Conservation (phyloP, 768 basidiomycete genomes). For the Pisolithus marmoratus region DNA sequence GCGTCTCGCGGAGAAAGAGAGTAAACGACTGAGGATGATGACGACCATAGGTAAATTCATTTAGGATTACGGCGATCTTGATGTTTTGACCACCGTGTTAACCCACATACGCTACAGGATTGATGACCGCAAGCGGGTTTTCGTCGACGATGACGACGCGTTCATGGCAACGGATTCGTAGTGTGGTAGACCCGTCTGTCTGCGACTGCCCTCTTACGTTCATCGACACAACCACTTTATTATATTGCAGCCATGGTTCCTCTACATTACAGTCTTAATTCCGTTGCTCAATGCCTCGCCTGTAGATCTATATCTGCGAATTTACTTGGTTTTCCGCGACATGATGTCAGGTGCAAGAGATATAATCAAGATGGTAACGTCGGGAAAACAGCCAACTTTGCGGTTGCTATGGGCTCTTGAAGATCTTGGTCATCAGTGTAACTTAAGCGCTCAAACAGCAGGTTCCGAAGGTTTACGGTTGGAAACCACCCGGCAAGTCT, state of each 20-base stretch:
- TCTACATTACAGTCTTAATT: not conserved
- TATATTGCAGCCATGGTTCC: not conserved
- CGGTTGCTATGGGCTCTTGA: no score
- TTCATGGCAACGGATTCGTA: conserved; percentile 30
- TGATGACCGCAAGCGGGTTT: conserved; percentile 41
- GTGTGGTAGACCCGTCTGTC: not conserved
- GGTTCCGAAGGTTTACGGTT: no score
- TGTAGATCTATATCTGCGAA: not conserved
- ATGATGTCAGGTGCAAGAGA: not conserved
- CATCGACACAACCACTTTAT: not conserved
- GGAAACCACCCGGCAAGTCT: no score
- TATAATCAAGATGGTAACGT: not conserved
- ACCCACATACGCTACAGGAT: not conserved
- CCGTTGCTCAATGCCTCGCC: not conserved
- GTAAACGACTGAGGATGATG: conserved; percentile 72
- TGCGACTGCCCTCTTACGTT: not conserved
- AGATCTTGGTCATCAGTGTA: no score
- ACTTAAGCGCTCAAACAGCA: no score
- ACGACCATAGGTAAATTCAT: conserved; percentile 33
- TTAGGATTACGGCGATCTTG: not conserved
- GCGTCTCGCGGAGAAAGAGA: conserved; percentile 58
- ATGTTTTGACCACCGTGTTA: not conserved
- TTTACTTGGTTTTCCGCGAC: no score
- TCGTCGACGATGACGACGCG: conserved; percentile 31
- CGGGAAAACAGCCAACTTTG: no score